Percentiles rank a stretch among this genome's conserved stretches.
Evolutionary conservation across 2,329 filamentous ascomycete genomes (phyloP).

Genomic region (Raffaelea albimanens): DNA sequence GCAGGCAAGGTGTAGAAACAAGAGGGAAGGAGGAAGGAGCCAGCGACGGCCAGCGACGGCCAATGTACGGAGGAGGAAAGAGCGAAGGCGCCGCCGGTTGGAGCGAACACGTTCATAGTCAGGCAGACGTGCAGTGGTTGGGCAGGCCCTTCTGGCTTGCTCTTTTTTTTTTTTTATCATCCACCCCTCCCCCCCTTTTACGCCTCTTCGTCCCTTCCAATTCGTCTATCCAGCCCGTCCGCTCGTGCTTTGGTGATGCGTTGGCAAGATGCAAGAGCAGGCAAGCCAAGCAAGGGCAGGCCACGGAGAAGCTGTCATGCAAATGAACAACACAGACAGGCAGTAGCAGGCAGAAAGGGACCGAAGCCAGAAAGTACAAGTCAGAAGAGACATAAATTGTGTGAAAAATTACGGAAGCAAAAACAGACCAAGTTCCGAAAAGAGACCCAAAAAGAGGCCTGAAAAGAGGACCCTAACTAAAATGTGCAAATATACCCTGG

Average conservation of each 20-base stretch:
- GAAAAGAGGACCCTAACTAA: too few relatives aligned
- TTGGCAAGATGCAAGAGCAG: conserved; percentile 10
- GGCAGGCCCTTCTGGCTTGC: conserved; percentile 24
- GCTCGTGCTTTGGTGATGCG: conserved; percentile 11
- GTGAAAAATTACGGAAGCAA: too few relatives aligned
- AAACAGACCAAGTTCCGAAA: too few relatives aligned
- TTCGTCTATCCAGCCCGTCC: conserved; percentile 8
- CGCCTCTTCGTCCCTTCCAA: neutral
- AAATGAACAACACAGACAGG: too few relatives aligned
- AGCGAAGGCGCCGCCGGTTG: neutral
- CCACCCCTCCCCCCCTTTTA: neutral
- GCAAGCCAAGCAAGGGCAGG: conserved; percentile 3
- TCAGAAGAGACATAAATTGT: too few relatives aligned
- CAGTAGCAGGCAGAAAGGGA: too few relatives aligned
- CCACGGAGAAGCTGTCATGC: too few relatives aligned
- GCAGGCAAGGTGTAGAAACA: conserved; percentile 5
- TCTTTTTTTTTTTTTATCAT: neutral
- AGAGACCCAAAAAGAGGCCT: too few relatives aligned
- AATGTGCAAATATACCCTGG: neutral
- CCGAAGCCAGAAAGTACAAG: too few relatives aligned
- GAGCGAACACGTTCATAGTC: conserved; percentile 18
- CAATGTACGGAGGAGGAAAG: neutral
- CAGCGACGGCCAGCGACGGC: neutral
- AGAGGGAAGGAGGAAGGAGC: neutral
- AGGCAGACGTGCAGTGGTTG: conserved; percentile 38